These are phyloP conservation scores for Cardiospermum halicacabum DNA, from an alignment of 345 rosid genomes.

Conservation along the genomic window DNA sequence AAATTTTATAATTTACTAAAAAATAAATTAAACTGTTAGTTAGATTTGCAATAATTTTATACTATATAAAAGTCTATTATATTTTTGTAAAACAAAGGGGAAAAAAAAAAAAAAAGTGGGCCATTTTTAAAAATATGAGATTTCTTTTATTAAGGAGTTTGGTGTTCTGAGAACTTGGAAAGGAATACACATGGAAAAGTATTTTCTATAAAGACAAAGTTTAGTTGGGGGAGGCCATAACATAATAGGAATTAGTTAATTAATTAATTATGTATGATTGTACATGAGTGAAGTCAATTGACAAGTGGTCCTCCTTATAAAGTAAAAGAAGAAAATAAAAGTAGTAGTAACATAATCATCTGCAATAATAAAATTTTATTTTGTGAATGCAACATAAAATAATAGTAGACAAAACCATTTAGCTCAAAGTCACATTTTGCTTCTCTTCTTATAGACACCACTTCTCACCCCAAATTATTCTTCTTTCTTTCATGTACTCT, in stretches of 20 bases:
- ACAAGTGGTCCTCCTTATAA: not conserved
- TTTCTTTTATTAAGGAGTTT: too few species aligned
- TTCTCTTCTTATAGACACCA: slow-evolving; percentile 18
- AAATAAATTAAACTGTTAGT: too few species aligned
- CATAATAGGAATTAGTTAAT: slow-evolving; percentile 1
- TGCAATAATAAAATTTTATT: not conserved
- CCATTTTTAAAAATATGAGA: too few species aligned
- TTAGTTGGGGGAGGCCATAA: not conserved
- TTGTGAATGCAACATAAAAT: not conserved
- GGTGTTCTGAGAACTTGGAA: too few species aligned
- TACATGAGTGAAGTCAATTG: slow-evolving; percentile 8
- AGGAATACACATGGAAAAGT: not conserved
- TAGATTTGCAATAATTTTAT: too few species aligned
- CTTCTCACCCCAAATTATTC: slow-evolving; percentile 18
- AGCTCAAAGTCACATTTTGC: slow-evolving; percentile 25
- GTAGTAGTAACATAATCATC: not conserved
- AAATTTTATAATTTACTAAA: too few species aligned
- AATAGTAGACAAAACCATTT: slow-evolving; percentile 27
- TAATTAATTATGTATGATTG: too few species aligned
- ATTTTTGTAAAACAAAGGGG: too few species aligned
- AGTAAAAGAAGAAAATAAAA: slow-evolving; percentile 9
- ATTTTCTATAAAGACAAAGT: not conserved
- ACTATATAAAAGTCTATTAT: too few species aligned
- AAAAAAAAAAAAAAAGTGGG: not conserved
- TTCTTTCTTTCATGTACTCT: not conserved